Evolutionary conservation across 345 rosid species (phyloP).

Genomic region (Noccaea caerulescens): DNA sequence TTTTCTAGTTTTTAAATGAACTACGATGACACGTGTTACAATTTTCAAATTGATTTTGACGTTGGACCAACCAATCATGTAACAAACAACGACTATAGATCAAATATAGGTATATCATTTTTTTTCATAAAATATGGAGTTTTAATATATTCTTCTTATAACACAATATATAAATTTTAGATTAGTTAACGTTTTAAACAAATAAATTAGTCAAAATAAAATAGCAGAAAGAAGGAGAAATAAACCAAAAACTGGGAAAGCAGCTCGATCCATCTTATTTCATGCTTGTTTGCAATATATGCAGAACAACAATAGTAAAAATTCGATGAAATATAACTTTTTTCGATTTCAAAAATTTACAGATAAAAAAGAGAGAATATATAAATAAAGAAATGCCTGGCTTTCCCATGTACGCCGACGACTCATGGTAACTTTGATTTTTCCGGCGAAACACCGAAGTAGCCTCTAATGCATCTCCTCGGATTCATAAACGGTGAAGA

Average conservation of each 20-base stretch:
- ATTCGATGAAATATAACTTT: slow-evolving; percentile 5
- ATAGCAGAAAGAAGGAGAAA: not conserved
- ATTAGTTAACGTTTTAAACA: not conserved
- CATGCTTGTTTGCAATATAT: not conserved
- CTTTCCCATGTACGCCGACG: slow-evolving; percentile 47
- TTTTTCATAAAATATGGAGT: not conserved
- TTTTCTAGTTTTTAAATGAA: slow-evolving; percentile 15
- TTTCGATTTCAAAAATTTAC: not conserved
- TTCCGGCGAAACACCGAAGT: slow-evolving; percentile 33
- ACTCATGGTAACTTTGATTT: slow-evolving; percentile 18
- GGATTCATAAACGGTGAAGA: not conserved
- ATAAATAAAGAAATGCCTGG: slow-evolving; percentile 38
- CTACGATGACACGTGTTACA: slow-evolving; percentile 6
- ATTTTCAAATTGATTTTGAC: slow-evolving; percentile 37
- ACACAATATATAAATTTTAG: not conserved
- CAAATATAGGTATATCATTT: not conserved
- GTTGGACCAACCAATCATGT: slow-evolving; percentile 35
- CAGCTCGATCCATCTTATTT: slow-evolving; percentile 22
- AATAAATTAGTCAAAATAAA: not conserved
- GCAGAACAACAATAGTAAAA: not conserved
- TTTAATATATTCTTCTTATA: slow-evolving; percentile 10
- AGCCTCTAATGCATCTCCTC: slow-evolving; percentile 36
- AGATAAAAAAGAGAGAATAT: slow-evolving; percentile 8
- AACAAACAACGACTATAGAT: slow-evolving; percentile 17
- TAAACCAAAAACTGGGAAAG: not conserved